A percentile compares a stretch with the other conserved stretches of the same genome.
Evolutionary conservation across 495 filamentous ascomycete species (phyloP).

Genomic region (Poronia punctata): DNA sequence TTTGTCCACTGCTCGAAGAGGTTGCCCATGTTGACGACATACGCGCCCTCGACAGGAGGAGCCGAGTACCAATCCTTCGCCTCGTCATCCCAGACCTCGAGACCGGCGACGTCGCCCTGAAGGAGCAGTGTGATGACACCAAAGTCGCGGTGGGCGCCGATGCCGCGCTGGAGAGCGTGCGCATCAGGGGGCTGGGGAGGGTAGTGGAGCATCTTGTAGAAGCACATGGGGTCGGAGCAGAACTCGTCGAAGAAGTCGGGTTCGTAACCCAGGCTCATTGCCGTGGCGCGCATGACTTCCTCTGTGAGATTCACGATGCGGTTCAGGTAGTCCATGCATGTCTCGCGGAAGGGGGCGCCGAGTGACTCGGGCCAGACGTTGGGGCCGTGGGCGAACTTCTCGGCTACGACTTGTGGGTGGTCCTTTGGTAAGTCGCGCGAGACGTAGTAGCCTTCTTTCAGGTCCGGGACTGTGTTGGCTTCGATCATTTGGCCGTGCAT

Average conservation of each 20-base stretch:
- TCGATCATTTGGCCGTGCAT: conserved; percentile 17
- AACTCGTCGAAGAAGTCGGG: conserved; percentile 39
- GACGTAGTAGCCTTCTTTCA: conserved; percentile 10
- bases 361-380: conserved; percentile 41
- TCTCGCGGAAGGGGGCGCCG: conserved; percentile 24
- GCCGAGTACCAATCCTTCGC: conserved; percentile 36
- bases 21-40: conserved; percentile 48
- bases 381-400: conserved; percentile 35
- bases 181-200: conserved; percentile 28
- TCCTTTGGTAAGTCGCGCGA: background rate
- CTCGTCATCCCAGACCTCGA: conserved; percentile 40
- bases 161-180: conserved; percentile 25
- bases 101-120: conserved; percentile 34
- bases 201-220: conserved; percentile 23
- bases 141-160: conserved; percentile 47
- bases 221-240: conserved; percentile 22
- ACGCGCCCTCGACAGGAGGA: conserved; percentile 39
- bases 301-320: conserved; percentile 27
- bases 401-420: conserved; percentile 2
- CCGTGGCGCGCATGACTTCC: conserved; percentile 34
- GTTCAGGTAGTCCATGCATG: conserved; percentile 28
- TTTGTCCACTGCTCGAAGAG: conserved; percentile 40
- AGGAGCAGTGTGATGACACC: conserved; percentile 41
- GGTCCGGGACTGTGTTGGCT: conserved; percentile 2
- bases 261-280: conserved; percentile 33